phyloP scores from a whole-genome alignment of 2,329 filamentous ascomycete species.

The Dactylonectria macrodidyma region DNA sequence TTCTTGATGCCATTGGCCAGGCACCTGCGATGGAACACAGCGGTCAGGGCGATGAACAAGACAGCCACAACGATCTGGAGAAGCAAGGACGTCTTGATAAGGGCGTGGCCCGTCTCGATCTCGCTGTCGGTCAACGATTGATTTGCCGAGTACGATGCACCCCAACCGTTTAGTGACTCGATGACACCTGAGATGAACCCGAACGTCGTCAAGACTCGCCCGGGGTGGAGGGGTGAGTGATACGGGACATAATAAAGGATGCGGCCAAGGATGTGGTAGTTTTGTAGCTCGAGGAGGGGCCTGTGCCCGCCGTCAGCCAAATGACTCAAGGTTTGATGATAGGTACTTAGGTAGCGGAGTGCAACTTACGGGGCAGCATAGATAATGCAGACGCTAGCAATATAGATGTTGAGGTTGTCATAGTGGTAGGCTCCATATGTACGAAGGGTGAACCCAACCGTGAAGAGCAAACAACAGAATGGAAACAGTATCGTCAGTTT shows the following conservation, averaged over 20 bases:
- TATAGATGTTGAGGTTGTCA: constrained; percentile 50
- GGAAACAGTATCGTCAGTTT: constrained; percentile 68
- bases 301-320: constrained; percentile 46
- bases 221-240: constrained; percentile 66
- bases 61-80: constrained; percentile 69
- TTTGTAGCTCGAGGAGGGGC: constrained; percentile 72
- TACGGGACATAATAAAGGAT: constrained; percentile 72
- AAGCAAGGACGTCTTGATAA: constrained; percentile 66
- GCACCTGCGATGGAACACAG: constrained; percentile 64
- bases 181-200: constrained; percentile 62
- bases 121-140: constrained; percentile 54
- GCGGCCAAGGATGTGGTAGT: constrained; percentile 74
- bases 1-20: constrained; percentile 52
- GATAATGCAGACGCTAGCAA: constrained; percentile 53
- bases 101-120: constrained; percentile 59
- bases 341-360: not conserved
- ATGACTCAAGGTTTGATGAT: not conserved
- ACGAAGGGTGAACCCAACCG: constrained; percentile 66
- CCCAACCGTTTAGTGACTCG: constrained; percentile 63
- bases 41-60: constrained; percentile 64
- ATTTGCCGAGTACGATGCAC: constrained; percentile 64
- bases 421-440: constrained; percentile 52
- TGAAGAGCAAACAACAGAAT: constrained; percentile 68
- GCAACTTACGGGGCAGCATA: constrained; percentile 53
- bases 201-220: constrained; percentile 62